phyloP scores from a whole-genome alignment of 192 early-diverging fungal genomes.

The Phycomyces nitens region DNA sequence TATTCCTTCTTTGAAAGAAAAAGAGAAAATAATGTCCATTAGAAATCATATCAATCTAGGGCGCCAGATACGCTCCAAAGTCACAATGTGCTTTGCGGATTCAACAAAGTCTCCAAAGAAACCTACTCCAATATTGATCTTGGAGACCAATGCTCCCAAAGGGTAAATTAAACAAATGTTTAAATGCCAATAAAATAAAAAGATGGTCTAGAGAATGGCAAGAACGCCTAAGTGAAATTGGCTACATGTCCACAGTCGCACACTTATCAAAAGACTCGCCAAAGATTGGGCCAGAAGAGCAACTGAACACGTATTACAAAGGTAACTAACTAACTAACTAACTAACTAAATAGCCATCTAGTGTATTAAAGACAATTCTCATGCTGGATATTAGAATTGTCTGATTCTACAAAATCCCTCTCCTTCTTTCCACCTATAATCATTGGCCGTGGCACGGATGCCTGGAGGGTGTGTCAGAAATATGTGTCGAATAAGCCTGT shows the following conservation, averaged over 20 bases:
- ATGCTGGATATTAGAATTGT: slow-evolving; percentile 7
- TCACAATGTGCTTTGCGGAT: too few species aligned
- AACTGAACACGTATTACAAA: neutral
- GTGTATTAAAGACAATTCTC: neutral
- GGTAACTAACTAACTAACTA: neutral
- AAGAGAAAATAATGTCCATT: too few species aligned
- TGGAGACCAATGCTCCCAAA: neutral
- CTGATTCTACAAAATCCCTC: neutral
- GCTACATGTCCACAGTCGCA: neutral
- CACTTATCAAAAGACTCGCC: neutral
- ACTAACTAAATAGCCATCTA: neutral
- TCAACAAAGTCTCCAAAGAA: too few species aligned
- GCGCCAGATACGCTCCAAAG: too few species aligned
- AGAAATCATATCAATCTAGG: too few species aligned
- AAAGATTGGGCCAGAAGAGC: neutral
- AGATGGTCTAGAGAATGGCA: neutral
- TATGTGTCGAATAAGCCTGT: slow-evolving; percentile 22
- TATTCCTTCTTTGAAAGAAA: too few species aligned
- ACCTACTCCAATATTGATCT: too few species aligned
- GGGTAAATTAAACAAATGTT: neutral
- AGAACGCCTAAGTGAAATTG: neutral
- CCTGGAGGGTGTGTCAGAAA: slow-evolving; percentile 19
- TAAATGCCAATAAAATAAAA: neutral
- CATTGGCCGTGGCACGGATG: slow-evolving; percentile 8
- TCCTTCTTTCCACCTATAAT: slow-evolving; percentile 26